Base-by-base conservation (phyloP, 257 asterid species). In the Gentiana macrophylla region DNA sequence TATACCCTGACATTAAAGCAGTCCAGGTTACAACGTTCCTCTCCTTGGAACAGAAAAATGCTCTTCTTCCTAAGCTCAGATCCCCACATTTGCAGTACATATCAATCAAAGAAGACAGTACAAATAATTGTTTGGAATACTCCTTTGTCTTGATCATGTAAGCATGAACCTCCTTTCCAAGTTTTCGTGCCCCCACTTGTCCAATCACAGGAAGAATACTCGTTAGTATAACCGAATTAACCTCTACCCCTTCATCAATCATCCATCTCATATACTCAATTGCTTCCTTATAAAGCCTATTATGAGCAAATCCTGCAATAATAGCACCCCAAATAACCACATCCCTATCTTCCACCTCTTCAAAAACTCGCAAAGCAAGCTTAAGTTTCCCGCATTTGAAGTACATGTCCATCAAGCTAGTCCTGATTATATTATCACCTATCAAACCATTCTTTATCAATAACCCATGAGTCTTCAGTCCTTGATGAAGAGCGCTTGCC, bases 21-120 rank as follows among this genome's bases (percentile, higher is more conserved):
- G 98, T 91, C 95, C 97, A 91, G 35, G 95, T 83, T 69, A 91
- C 49, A 1, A 83, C 67, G 59, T 73, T 87, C 68, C 98, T 83
- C 76, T 78, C 82, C 65, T 36, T 65, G 3, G 94, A 84, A 8
- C 75, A 76, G 35, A 79, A 91, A 49, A 91, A 91, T 37, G 83
- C 95, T 74, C 83, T 85, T 67, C 97, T 79, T 36, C 88, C 98
- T 0, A 90, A 71, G 64, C 59, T 63, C 75, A 87, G 77, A 74
- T 91, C 97, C 43, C 95, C 86, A 24, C 94, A 87, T 69, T 91
- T 87, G 70, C 94, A 78, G 57, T 87, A 91, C 98, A 91, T 91
- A 72, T 83, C 98, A 52, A 91, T 78, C 80, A 91, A 70, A 4
- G 80, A 75, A 50, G 98, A 83, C 4, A 84, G 95, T 55, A 91